Evolutionary conservation across 2,329 filamentous ascomycete genomes (phyloP).

Genomic region (Sporothrix variecibatus): DNA sequence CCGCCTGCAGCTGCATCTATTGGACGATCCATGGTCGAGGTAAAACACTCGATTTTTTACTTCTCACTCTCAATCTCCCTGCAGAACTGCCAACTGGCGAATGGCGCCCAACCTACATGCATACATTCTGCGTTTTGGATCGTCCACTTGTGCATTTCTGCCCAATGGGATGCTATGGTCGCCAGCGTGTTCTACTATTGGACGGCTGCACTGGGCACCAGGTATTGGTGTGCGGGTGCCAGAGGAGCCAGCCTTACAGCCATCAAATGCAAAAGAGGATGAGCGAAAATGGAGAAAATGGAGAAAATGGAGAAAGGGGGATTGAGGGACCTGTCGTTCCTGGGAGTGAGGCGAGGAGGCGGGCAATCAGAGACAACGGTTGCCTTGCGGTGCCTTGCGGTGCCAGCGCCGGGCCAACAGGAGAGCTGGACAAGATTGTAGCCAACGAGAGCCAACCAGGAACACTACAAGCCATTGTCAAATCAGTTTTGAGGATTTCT

Average conservation of each 20-base stretch:
- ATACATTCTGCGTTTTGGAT: neutral
- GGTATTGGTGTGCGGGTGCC: neutral
- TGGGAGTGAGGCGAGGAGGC: constrained; percentile 25
- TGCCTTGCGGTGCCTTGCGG: constrained; percentile 5
- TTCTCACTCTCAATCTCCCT: constrained; percentile 15
- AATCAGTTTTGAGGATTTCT: constrained; percentile 26
- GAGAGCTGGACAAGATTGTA: neutral
- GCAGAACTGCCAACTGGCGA: constrained; percentile 4
- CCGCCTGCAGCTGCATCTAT: neutral
- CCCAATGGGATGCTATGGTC: constrained; percentile 29
- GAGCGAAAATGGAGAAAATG: neutral
- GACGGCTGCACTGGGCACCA: constrained; percentile 9
- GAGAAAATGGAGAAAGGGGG: neutral
- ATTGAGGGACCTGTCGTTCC: neutral
- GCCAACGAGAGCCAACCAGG: neutral
- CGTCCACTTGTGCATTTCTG: constrained; percentile 28
- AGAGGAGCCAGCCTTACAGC: constrained; percentile 27
- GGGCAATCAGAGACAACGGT: constrained; percentile 29
- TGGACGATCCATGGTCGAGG: neutral
- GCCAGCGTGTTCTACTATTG: constrained; percentile 23
- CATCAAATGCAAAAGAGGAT: constrained; percentile 2
- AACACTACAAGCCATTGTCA: constrained; percentile 28
- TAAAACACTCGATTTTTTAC: neutral
- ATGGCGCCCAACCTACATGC: constrained; percentile 25
- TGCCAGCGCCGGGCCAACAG: constrained; percentile 9